Evolutionary conservation across 345 rosid genomes (phyloP), one percentile per base, ranked within the genome.

Genomic region (Microthlaspi erraticum): DNA sequence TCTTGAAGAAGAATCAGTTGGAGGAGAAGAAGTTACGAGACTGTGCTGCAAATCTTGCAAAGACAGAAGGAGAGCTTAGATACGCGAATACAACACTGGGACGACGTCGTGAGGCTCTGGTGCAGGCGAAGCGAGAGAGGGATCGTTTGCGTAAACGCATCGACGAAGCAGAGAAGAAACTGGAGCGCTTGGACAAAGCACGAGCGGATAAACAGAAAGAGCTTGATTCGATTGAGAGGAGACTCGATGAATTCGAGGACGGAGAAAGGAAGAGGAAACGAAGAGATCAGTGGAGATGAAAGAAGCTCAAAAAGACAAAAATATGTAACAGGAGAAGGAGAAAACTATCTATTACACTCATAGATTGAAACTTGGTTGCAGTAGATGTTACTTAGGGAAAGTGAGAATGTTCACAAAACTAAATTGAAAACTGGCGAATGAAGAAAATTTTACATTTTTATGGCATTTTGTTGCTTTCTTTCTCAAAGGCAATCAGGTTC

Each of bases 401-500:
- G 5, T 55, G 5, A 8, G 5, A 8, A 3, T 33, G 70, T 56
- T 72, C 59, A 55, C 70, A 64, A 55, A 55, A 49, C 58, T 37
- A 64, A 5, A 38, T 12, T 41, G 52, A 48, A n/a, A 66, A 59
- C 54, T 33, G 19, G 65, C 49, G 53, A 56, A 38, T 12, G 9
- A 46, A 41, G 12, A 11, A 19, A 5, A 0, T 73, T 73, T 16
- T 75, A 60, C 74, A 75, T 52, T 52, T 67, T 31, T 74, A n/a
- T 26, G 61, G 67, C 68, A 39, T 14, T 34, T 34, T 8, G n/a
- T n/a, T n/a, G n/a, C 8, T 34, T 34, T 7, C 9, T 51, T 41
- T 70, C 48, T 62, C 48, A 43, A 51, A 43, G 33, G 7, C 29
- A 32, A 67, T 83, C 72, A 86, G 71, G 78, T 80, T 65, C 81